phyloP scores from a whole-genome alignment of 2,329 filamentous ascomycete species.

The Byssoonygena ceratinophila region DNA sequence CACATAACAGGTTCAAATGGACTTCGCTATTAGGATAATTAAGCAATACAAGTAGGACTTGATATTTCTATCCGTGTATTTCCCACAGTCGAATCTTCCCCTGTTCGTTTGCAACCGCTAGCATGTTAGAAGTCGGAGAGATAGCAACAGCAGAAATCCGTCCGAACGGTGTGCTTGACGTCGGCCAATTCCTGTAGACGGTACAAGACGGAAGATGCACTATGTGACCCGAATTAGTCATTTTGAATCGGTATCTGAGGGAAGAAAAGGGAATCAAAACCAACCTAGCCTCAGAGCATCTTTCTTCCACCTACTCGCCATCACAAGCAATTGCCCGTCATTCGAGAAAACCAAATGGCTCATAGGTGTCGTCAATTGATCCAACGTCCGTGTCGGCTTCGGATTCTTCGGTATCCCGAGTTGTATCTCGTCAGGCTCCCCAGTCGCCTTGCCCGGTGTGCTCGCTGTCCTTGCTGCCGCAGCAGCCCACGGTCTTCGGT shows the following conservation, averaged over 20 bases:
- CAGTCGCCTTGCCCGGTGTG: conserved; percentile 19
- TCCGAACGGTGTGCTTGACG: conserved; percentile 75
- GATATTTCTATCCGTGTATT: conserved; percentile 51
- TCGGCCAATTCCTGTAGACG: conserved; percentile 96
- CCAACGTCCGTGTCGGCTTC: conserved; percentile 60
- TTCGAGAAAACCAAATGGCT: conserved; percentile 71
- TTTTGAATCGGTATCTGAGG: background rate
- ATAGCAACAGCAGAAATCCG: conserved; percentile 67
- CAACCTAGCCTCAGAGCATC: conserved; percentile 65
- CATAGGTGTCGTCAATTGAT: conserved; percentile 79
- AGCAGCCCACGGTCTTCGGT: conserved; percentile 55
- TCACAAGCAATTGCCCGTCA: conserved; percentile 79
- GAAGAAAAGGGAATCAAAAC: conserved; percentile 6
- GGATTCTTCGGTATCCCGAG: conserved; percentile 54
- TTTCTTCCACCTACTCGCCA: conserved; percentile 77
- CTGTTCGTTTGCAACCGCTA: conserved; percentile 79
- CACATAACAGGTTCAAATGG: background rate
- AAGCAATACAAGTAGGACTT: background rate
- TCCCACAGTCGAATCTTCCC: conserved; percentile 90
- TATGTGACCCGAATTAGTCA: conserved; percentile 19
- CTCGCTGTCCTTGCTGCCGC: conserved; percentile 28
- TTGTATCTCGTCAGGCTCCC: conserved; percentile 24
- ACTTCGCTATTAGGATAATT: background rate
- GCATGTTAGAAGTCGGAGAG: conserved; percentile 52
- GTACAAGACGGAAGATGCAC: conserved; percentile 87